phyloP scores from a whole-genome alignment of 176 grass and related monocot species.

The Bromus sterilis region DNA sequence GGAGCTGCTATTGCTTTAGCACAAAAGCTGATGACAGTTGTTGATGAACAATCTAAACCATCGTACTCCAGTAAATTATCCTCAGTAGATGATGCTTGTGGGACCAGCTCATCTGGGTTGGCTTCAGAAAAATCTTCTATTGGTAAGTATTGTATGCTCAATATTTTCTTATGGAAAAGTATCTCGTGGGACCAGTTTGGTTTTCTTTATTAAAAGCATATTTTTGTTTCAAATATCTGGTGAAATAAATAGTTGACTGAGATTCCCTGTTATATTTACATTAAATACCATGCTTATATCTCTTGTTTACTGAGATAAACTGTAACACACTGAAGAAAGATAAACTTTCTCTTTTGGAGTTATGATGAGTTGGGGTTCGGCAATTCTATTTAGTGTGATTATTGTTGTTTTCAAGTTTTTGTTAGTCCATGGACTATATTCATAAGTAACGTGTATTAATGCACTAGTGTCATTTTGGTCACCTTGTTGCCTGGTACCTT shows the following conservation, averaged over 20 bases:
- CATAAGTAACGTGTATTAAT: not conserved
- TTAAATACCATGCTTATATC: not conserved
- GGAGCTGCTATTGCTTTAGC: conserved; percentile 73
- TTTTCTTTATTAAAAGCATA: not conserved
- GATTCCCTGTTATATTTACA: not conserved
- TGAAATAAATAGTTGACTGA: not conserved
- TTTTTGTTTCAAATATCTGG: not conserved
- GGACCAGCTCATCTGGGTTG: conserved; percentile 23
- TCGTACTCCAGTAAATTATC: conserved; percentile 25
- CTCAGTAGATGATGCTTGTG: conserved; percentile 2
- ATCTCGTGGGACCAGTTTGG: not conserved
- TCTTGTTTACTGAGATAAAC: not conserved
- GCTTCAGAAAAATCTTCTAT: not conserved
- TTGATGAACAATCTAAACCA: conserved; percentile 36
- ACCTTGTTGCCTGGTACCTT: not conserved
- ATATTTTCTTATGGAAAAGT: conserved; percentile 10
- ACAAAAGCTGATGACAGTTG: conserved; percentile 58
- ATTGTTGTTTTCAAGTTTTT: not conserved
- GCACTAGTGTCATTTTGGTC: not conserved
- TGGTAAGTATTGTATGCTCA: conserved; percentile 6
- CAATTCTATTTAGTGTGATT: not conserved
- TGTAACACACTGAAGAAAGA: not conserved
- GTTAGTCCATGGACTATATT: not conserved
- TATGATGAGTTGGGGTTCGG: not conserved
- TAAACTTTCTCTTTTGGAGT: not conserved